Evolutionary conservation across 2,329 filamentous ascomycete genomes (phyloP).

Genomic region (Trichoderma guizhouense): DNA sequence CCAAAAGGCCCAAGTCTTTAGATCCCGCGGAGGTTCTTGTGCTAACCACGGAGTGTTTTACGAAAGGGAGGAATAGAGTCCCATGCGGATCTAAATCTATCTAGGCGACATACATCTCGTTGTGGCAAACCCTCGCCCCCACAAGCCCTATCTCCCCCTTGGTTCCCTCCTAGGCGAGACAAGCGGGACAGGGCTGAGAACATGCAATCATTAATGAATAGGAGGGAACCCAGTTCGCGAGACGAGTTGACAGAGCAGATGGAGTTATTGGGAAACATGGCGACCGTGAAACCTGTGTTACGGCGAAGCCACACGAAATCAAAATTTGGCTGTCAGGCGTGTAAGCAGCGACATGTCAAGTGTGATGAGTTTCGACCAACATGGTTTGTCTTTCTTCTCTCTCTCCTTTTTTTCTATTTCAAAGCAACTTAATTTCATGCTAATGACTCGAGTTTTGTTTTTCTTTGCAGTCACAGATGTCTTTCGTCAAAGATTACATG

Average conservation of each 20-base stretch:
- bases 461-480: neutral
- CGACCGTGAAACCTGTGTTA: constrained; percentile 1
- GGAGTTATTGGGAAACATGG: neutral
- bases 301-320: constrained; percentile 14
- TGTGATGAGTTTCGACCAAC: constrained; percentile 10
- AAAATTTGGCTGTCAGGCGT: constrained; percentile 1
- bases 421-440: neutral
- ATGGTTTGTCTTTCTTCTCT: neutral
- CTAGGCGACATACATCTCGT: neutral
- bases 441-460: neutral
- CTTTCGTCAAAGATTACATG: neutral
- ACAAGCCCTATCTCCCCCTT: neutral
- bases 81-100: neutral
- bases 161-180: neutral
- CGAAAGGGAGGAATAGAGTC: neutral
- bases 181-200: neutral
- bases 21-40: neutral
- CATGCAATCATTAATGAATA: constrained; percentile 2
- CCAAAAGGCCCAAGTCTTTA: neutral
- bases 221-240: neutral
- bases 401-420: neutral
- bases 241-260: neutral
- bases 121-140: neutral
- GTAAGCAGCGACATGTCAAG: constrained; percentile 7
- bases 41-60: neutral